Conservation (phyloP, 768 basidiomycete species). For the Brasilioporus rufonigricans region DNA sequence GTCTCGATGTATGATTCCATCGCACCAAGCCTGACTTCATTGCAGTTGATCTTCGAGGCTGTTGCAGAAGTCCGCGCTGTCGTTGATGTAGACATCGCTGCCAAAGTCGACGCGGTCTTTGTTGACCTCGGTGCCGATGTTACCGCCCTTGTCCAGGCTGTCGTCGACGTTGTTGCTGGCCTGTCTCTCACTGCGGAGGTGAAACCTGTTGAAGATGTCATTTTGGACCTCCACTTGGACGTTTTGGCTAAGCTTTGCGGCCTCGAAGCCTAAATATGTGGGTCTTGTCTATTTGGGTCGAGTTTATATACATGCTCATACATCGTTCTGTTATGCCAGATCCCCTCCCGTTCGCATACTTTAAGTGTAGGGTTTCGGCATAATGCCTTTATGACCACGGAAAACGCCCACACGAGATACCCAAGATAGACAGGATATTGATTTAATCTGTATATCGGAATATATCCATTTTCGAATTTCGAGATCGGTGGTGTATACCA, state of each 20-base stretch:
- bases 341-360: too few relatives aligned
- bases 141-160: constrained; percentile 12
- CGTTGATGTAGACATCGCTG: not conserved
- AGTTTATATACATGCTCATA: too few relatives aligned
- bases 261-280: not conserved
- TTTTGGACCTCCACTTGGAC: not conserved
- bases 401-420: too few relatives aligned
- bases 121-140: constrained; percentile 21
- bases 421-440: too few relatives aligned
- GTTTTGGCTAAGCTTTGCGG: not conserved
- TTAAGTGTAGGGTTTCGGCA: too few relatives aligned
- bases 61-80: not conserved
- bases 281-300: not conserved
- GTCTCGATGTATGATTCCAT: not conserved
- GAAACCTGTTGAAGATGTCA: not conserved
- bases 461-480: too few relatives aligned
- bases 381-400: too few relatives aligned
- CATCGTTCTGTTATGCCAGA: too few relatives aligned
- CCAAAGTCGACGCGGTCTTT: not conserved
- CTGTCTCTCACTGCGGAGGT: not conserved
- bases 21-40: not conserved
- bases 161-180: not conserved
- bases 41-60: not conserved
- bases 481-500: too few relatives aligned
- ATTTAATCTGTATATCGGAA: too few relatives aligned